phyloP scores from a whole-genome alignment of 768 basidiomycete genomes.

The Mycena albidolilacea region DNA sequence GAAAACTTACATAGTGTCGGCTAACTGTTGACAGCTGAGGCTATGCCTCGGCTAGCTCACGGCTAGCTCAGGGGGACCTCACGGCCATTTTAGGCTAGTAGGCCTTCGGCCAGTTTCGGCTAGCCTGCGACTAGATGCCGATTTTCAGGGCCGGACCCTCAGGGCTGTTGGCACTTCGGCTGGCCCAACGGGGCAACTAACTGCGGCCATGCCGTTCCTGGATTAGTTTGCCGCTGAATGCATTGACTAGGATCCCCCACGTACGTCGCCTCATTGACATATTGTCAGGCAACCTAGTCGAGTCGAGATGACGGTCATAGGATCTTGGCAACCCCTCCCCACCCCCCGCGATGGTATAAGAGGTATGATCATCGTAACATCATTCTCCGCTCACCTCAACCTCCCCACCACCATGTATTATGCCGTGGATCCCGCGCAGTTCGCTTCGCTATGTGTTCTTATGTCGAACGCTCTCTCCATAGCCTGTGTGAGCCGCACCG shows the following conservation, averaged over 20 bases:
- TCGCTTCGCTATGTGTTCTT: conserved; percentile 11
- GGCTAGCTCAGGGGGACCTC: neutral
- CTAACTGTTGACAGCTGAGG: conserved; percentile 13
- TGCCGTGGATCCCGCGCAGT: conserved; percentile 24
- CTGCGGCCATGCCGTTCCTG: conserved; percentile 17
- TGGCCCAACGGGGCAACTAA: conserved; percentile 18
- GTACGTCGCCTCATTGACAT: conserved; percentile 15
- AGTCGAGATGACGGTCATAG: too few relatives aligned
- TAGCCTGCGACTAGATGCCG: conserved; percentile 16
- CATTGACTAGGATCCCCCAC: conserved; percentile 13
- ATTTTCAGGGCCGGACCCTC: conserved; percentile 13
- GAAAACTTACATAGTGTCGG: neutral
- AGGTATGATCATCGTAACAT: conserved; percentile 18
- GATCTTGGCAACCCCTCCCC: neutral
- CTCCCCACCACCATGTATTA: conserved; percentile 20
- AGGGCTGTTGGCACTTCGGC: conserved; percentile 10
- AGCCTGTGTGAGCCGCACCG: conserved; percentile 15
- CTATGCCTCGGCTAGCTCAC: conserved; percentile 7
- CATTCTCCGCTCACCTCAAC: conserved; percentile 14
- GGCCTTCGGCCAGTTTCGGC: conserved; percentile 17
- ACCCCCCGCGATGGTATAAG: conserved; percentile 15
- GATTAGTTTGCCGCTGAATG: conserved; percentile 18
- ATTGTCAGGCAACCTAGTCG: conserved; percentile 15
- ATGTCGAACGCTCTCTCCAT: conserved; percentile 15
- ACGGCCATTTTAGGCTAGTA: conserved; percentile 14